A percentile compares a stretch with the other conserved stretches of the same genome.
These are phyloP conservation scores for Talaromyces trachyspermus DNA, from an alignment of 495 filamentous ascomycete genomes.

Conservation along the genomic window DNA sequence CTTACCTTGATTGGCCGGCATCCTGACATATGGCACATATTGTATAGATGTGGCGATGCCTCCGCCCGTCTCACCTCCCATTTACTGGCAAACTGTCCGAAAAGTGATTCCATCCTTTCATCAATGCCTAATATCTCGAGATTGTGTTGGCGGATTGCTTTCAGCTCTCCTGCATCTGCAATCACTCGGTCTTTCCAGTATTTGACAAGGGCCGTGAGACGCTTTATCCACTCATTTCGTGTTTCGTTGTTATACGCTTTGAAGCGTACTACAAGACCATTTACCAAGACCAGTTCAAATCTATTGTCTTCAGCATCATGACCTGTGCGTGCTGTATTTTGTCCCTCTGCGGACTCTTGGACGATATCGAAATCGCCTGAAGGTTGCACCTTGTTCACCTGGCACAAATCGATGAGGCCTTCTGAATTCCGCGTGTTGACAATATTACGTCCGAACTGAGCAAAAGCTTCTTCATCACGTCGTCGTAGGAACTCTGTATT, in stretches of 20 bases:
- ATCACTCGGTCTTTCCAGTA: slow-evolving; percentile 60
- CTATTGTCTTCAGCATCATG: slow-evolving; percentile 43
- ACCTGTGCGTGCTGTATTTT: slow-evolving; percentile 28
- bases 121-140: slow-evolving; percentile 59
- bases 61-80: slow-evolving; percentile 66
- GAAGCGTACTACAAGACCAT: slow-evolving; percentile 58
- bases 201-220: slow-evolving; percentile 48
- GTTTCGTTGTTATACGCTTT: slow-evolving; percentile 54
- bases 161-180: slow-evolving; percentile 50
- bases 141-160: slow-evolving; percentile 51
- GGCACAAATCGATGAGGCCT: slow-evolving; percentile 59
- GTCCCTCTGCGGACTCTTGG: neutral
- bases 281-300: slow-evolving; percentile 57
- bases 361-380: neutral
- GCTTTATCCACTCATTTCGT: slow-evolving; percentile 57
- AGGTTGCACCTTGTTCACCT: slow-evolving; percentile 37
- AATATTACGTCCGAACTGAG: slow-evolving; percentile 53
- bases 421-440: slow-evolving; percentile 54
- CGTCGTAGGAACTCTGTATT: slow-evolving; percentile 34
- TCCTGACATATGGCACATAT: slow-evolving; percentile 58
- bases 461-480: slow-evolving; percentile 54
- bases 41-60: slow-evolving; percentile 59
- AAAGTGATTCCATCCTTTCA: slow-evolving; percentile 59
- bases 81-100: slow-evolving; percentile 63
- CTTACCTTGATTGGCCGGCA: slow-evolving; percentile 58